phyloP scores from a whole-genome alignment of 2,329 filamentous ascomycete genomes.

The Thelonectria rubi region DNA sequence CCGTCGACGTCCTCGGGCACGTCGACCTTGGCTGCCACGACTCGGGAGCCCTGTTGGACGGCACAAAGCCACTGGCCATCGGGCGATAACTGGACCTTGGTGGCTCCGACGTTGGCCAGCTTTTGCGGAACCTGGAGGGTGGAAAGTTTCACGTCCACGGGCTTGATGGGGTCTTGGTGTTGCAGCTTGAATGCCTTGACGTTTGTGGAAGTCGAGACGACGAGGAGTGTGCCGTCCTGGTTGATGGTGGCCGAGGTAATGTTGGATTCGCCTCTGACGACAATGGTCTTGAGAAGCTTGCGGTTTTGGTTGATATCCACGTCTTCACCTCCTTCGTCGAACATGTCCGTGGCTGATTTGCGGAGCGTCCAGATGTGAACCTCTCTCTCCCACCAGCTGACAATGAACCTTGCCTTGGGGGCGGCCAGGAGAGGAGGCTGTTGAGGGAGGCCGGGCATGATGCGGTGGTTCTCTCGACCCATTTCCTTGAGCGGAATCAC shows the following conservation, averaged over 20 bases:
- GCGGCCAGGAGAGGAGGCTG: constrained; percentile 77
- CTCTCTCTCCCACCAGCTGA: constrained; percentile 93
- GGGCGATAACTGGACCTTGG: constrained; percentile 73
- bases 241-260: constrained; percentile 81
- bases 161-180: constrained; percentile 58
- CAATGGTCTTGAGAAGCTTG: constrained; percentile 74
- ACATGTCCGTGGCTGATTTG: constrained; percentile 57
- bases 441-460: constrained; percentile 86
- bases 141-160: constrained; percentile 72
- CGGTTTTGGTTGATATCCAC: constrained; percentile 62
- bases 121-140: constrained; percentile 72
- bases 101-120: constrained; percentile 71
- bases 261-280: constrained; percentile 79
- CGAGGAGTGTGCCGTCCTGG: constrained; percentile 74
- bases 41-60: constrained; percentile 67
- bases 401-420: constrained; percentile 75
- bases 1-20: constrained; percentile 27
- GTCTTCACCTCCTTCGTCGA: constrained; percentile 51
- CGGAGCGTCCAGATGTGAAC: constrained; percentile 80
- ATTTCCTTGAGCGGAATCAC: constrained; percentile 77
- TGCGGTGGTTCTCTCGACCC: constrained; percentile 84
- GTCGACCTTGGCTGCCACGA: constrained; percentile 56
- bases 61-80: constrained; percentile 75
- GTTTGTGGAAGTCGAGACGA: constrained; percentile 77
- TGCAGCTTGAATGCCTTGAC: constrained; percentile 81